Base-by-base conservation (phyloP, 1,284 basidiomycete genomes). In the Melanopsichium pennsylvanicum region DNA sequence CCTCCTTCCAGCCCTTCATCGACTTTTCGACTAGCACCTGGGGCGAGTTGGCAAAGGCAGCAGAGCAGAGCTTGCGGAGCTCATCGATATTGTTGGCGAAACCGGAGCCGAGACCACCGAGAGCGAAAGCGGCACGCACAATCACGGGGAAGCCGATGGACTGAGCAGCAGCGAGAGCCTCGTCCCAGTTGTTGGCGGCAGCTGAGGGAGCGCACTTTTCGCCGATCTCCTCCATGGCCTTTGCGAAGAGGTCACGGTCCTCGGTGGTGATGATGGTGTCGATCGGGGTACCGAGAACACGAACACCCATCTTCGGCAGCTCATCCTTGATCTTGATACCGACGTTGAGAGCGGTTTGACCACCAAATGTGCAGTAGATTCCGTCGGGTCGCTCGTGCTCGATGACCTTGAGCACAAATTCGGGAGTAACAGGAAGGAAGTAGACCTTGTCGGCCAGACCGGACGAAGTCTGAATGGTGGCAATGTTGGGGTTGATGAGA, bases 361-460 rank as follows among this genome's bases (percentile, higher is more conserved):
- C 95, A 80, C 95, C 95, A 72, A 98, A 98, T 1, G 95, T 97
- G 71, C 94, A 92, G 82, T 97, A 97, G 81, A 98, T 97, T 60
- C 96, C 95, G 77, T 98, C 95, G 1, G 95, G 95, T 79, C 93
- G 91, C 86, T 98, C 95, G 84, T 93, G 95, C 83, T 92, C 90
- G 86, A 98, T 95, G 83, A 98, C 91, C 84, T 95, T 96, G 81
- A 90, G 89, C 56, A 98, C 93, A 78, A 97, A 98, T 70, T 98
- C 95, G 52, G 94, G 91, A 7, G 92, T 97, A 59, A 98, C 95
- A 41, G 95, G 96, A 5, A 98, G 86, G 86, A 97, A 98, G 85
- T 97, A 98, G 49, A 98, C 95, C 83, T 97, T 97, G 85, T 98
- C 95, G 29, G 95, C 95, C 42, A 98, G 87, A 75, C 95, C 95